Evolutionary conservation across 208 protist species (phyloP).

Genomic region (Crithidia thermophila): DNA sequence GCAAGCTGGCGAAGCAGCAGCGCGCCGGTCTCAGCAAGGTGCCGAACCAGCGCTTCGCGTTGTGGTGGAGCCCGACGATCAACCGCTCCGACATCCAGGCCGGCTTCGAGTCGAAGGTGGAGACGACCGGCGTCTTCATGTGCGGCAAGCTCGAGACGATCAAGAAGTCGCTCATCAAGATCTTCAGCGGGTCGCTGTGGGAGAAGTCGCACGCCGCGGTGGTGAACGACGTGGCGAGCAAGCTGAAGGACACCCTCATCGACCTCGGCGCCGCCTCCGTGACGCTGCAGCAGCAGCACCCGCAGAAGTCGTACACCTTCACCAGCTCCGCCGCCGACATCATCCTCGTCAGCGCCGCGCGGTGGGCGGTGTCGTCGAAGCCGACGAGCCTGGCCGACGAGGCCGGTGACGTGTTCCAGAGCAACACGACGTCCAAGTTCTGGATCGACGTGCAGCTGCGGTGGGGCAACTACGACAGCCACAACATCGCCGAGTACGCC

Average conservation of each 20-base stretch:
- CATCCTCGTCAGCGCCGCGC: constrained; percentile 96
- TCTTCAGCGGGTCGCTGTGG: constrained; percentile 99
- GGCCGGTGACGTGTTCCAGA: constrained; percentile 71
- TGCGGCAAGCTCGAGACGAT: constrained; percentile 99
- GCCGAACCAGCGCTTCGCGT: constrained; percentile 99
- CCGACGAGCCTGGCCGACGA: constrained; percentile 86
- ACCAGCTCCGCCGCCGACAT: constrained; percentile 96
- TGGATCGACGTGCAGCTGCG: constrained; percentile 99
- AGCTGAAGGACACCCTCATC: constrained; percentile 98
- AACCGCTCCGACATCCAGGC: constrained; percentile 99
- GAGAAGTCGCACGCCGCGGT: constrained; percentile 99
- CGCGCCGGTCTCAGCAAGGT: constrained; percentile 99
- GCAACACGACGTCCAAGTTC: constrained; percentile 96
- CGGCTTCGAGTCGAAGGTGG: constrained; percentile 99
- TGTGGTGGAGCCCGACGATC: constrained; percentile 99
- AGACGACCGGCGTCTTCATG: constrained; percentile 99
- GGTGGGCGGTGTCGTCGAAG: constrained; percentile 94
- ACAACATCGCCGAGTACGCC: constrained; percentile 99
- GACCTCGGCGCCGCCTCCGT: constrained; percentile 99
- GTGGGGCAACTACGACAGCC: constrained; percentile 99
- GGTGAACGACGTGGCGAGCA: constrained; percentile 98
- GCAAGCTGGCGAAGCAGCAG: constrained; percentile 99
- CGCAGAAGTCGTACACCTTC: constrained; percentile 94
- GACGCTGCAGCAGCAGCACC: constrained; percentile 98
- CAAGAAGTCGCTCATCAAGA: constrained; percentile 99